These are phyloP conservation scores for Alternaria gaisen DNA, from an alignment of 2,329 filamentous ascomycete genomes.

Conservation along the genomic window DNA sequence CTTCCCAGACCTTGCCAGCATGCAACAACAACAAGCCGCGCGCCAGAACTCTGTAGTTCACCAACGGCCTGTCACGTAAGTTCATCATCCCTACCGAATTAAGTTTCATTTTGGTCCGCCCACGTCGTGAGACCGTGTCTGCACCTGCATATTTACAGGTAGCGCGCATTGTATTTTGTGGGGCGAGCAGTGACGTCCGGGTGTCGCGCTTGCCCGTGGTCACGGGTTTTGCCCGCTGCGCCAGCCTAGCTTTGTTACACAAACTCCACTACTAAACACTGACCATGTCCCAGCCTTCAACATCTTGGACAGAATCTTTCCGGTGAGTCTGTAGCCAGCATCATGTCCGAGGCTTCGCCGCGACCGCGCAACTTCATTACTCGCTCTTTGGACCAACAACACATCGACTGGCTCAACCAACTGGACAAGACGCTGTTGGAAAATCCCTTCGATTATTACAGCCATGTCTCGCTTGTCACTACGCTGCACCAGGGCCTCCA, in stretches of 20 bases:
- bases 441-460: constrained; percentile 60
- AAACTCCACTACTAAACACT: constrained; percentile 19
- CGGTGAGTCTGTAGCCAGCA: constrained; percentile 55
- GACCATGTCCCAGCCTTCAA: constrained; percentile 30
- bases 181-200: constrained; percentile 14
- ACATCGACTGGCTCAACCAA: constrained; percentile 56
- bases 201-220: constrained; percentile 23
- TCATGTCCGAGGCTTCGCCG: constrained; percentile 59
- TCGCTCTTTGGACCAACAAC: constrained; percentile 53
- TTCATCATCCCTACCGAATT: constrained; percentile 12
- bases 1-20: constrained; percentile 55
- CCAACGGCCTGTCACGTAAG: constrained; percentile 51
- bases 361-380: constrained; percentile 56
- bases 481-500: constrained; percentile 60
- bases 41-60: constrained; percentile 47
- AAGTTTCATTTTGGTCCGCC: neutral
- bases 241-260: constrained; percentile 19
- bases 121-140: neutral
- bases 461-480: constrained; percentile 58
- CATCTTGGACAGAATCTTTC: constrained; percentile 52
- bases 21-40: constrained; percentile 57
- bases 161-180: constrained; percentile 3
- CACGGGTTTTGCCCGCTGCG: constrained; percentile 33
- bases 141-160: neutral
- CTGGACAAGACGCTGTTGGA: constrained; percentile 55